phyloP scores from a whole-genome alignment of 2,329 filamentous ascomycete genomes.

The Ceratocystis alfenasii region DNA sequence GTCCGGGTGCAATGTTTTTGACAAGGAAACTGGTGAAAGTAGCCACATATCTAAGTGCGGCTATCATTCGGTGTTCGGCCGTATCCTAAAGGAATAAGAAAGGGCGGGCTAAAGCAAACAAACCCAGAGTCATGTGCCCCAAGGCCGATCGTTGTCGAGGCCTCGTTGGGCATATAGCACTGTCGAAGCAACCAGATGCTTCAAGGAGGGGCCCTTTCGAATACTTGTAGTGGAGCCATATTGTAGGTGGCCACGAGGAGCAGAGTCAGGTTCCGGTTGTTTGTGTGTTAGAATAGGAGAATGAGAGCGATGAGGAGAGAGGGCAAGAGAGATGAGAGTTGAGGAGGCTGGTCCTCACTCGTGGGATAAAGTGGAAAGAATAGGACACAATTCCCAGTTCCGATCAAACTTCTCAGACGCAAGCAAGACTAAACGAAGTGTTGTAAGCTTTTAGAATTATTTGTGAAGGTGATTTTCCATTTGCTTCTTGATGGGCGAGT shows the following conservation, averaged over 20 bases:
- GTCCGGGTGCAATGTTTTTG: constrained; percentile 70
- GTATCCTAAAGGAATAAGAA: constrained; percentile 33
- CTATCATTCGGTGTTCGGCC: constrained; percentile 56
- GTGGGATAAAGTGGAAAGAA: constrained; percentile 20
- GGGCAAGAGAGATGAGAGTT: constrained; percentile 13
- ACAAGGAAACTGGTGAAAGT: constrained; percentile 60
- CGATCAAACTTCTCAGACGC: background rate
- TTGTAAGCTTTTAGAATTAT: background rate
- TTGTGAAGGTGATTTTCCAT: background rate
- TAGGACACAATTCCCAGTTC: constrained; percentile 19
- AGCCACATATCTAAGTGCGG: constrained; percentile 58
- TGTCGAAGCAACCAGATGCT: background rate
- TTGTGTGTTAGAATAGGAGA: constrained; percentile 4
- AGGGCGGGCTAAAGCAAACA: background rate
- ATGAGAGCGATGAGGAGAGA: constrained; percentile 3
- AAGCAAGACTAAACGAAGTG: background rate
- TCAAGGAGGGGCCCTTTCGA: background rate
- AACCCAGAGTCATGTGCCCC: background rate
- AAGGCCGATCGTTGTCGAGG: background rate
- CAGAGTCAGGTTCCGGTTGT: too few relatives aligned
- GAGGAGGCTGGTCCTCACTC: background rate
- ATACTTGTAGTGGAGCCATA: too few relatives aligned
- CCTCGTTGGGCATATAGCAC: too few relatives aligned
- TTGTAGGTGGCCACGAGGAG: too few relatives aligned
- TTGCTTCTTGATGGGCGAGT: background rate